A percentile compares a stretch with the other conserved stretches of the same genome.
phyloP scores from a whole-genome alignment of 1,284 basidiomycete genomes.

The Fistulina hepatica region DNA sequence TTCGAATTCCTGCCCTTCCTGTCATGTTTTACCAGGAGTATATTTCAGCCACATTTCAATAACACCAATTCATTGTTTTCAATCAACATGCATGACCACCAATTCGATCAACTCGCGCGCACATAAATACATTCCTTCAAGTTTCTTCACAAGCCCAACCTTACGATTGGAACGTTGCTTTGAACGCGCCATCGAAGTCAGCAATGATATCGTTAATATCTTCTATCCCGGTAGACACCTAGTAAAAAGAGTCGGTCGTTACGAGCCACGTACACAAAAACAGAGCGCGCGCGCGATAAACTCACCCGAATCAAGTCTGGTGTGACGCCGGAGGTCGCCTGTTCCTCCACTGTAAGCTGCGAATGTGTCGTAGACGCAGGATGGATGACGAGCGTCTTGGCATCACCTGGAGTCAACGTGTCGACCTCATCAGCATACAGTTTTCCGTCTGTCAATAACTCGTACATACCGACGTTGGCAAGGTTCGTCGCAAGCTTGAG shows the following conservation, averaged over 20 bases:
- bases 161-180: constrained; percentile 19
- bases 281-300: constrained; percentile 13
- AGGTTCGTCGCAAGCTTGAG: constrained; percentile 68
- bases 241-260: background rate
- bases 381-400: constrained; percentile 78
- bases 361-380: constrained; percentile 79
- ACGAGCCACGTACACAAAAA: background rate
- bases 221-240: constrained; percentile 63
- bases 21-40: too few species aligned
- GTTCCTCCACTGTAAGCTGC: constrained; percentile 65
- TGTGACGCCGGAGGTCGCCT: constrained; percentile 62
- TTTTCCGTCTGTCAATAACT: too few species aligned
- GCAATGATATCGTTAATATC: constrained; percentile 78
- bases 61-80: too few species aligned
- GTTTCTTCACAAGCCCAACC: too few species aligned
- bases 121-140: too few species aligned
- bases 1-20: too few species aligned
- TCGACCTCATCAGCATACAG: too few species aligned
- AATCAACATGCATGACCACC: too few species aligned
- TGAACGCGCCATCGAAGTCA: constrained; percentile 62
- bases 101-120: too few species aligned
- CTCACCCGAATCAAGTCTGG: constrained; percentile 71
- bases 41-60: too few species aligned
- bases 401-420: constrained; percentile 35
- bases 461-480: constrained; percentile 56